These are phyloP conservation scores for Cryptococcus maquisensis DNA, from an alignment of 1,284 basidiomycete genomes.

Conservation along the genomic window DNA sequence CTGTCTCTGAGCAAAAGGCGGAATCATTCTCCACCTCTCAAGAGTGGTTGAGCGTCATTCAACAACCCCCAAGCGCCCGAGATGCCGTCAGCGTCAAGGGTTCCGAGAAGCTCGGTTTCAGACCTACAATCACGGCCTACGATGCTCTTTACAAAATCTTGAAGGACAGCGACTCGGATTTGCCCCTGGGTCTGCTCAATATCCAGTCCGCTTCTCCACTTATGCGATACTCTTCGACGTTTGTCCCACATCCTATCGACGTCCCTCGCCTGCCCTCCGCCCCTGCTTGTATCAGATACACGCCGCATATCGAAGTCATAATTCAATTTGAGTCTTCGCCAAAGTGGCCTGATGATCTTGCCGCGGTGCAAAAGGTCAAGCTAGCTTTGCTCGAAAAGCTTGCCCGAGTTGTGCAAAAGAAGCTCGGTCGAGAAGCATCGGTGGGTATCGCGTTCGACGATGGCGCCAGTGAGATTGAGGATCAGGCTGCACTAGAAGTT, in stretches of 20 bases:
- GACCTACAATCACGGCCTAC: slow-evolving; percentile 71
- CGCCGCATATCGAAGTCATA: slow-evolving; percentile 66
- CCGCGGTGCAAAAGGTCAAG: slow-evolving; percentile 91
- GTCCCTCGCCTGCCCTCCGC: slow-evolving; percentile 47
- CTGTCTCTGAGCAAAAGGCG: slow-evolving; percentile 56
- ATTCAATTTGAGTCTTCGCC: slow-evolving; percentile 87
- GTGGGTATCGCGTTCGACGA: slow-evolving; percentile 56
- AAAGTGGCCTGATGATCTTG: slow-evolving; percentile 91
- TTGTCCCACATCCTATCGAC: slow-evolving; percentile 63
- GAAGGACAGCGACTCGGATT: slow-evolving; percentile 67
- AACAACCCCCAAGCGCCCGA: slow-evolving; percentile 59
- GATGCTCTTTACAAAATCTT: slow-evolving; percentile 73
- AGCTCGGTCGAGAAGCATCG: slow-evolving; percentile 53
- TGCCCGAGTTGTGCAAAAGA: slow-evolving; percentile 60
- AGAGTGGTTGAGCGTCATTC: slow-evolving; percentile 58
- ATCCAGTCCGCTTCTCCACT: slow-evolving; percentile 66
- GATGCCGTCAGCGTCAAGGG: slow-evolving; percentile 49
- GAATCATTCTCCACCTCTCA: slow-evolving; percentile 57
- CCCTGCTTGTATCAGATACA: slow-evolving; percentile 59
- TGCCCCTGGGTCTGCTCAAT: slow-evolving; percentile 77
- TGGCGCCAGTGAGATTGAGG: slow-evolving; percentile 60
- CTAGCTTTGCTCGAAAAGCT: slow-evolving; percentile 83
- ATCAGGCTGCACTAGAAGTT: slow-evolving; percentile 71
- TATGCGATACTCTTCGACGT: slow-evolving; percentile 78
- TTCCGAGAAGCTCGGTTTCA: slow-evolving; percentile 60